A percentile compares a stretch with the other conserved stretches of the same genome.
Evolutionary conservation across 768 basidiomycete genomes (phyloP).

Genomic region (Roridomyces roridus): DNA sequence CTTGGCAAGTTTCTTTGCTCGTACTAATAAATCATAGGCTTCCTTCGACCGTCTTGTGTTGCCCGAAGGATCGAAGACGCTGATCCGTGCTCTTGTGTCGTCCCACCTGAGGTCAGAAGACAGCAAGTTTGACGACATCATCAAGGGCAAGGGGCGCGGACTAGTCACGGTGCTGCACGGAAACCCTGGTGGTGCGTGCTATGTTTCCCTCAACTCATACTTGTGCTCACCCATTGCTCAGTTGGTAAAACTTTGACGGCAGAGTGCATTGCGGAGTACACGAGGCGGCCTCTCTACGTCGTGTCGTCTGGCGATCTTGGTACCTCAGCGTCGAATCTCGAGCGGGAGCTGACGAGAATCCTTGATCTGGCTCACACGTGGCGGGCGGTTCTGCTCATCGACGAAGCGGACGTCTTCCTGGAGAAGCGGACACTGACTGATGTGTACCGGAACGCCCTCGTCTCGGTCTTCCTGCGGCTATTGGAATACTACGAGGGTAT

Average conservation of each 20-base stretch:
- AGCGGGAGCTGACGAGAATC: slow-evolving; percentile 18
- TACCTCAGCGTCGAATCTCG: slow-evolving; percentile 17
- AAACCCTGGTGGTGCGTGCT: slow-evolving; percentile 18
- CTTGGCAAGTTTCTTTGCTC: no score
- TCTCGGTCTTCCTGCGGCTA: slow-evolving; percentile 27
- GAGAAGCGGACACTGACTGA: slow-evolving; percentile 25
- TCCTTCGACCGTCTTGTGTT: slow-evolving; percentile 19
- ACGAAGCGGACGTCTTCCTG: slow-evolving; percentile 33
- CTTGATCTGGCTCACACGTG: slow-evolving; percentile 26
- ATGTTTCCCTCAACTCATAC: no score
- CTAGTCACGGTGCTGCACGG: slow-evolving; percentile 19
- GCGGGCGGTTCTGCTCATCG: slow-evolving; percentile 29
- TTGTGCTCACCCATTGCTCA: no score
- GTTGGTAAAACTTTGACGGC: slow-evolving; percentile 29
- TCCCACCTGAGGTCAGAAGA: slow-evolving; percentile 8
- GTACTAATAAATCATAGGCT: no score
- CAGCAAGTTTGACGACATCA: slow-evolving; percentile 22
- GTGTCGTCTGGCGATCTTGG: slow-evolving; percentile 29
- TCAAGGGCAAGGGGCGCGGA: slow-evolving; percentile 24
- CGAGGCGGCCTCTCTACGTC: slow-evolving; percentile 25
- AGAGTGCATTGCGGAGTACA: slow-evolving; percentile 28
- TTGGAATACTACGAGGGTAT: slow-evolving; percentile 27
- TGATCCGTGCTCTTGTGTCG: slow-evolving; percentile 15
- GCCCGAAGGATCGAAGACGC: slow-evolving; percentile 11
- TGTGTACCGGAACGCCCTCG: slow-evolving; percentile 27